Evolutionary conservation across 495 filamentous ascomycete genomes (phyloP), one percentile per base, ranked within the genome.

Genomic region (Neurospora tetrasperma): DNA sequence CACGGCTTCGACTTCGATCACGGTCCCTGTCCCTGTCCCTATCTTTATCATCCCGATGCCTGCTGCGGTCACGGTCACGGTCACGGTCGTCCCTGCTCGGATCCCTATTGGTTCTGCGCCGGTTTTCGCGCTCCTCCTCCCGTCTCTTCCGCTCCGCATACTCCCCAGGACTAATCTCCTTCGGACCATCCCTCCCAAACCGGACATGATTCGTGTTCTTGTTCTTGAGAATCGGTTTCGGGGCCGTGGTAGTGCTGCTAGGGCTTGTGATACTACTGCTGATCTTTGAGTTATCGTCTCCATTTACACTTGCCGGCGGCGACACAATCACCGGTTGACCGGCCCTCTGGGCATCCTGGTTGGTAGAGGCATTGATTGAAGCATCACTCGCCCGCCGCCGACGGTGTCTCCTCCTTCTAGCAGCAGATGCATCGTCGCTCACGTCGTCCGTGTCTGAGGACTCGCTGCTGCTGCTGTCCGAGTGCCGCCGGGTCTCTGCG

Each of bases 141-240:
- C 73, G 43, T 77, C 78, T 70, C 74, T 73, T 39, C 77, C 76
- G 43, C 70, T 75, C 48, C 44, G 54, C 62, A 27, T 75, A 71
- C 42, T 81, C 42, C 70, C 76, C 70, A 23, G 79, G 71, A 46
- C 71, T 74, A 71, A 86, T 73, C 76, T 83, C 74, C 71, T 72
- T 73, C 23, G 80, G 78, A 6, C 84, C 84, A 66, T 84, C 76
- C 9, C 78, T 76, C 27, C 83, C 82, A 68, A 86, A 86, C 2
- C 80, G 81, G 14, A 86, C 85, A 62, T 83, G 83, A 69, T 86
- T 80, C 40, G 82, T 81, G 69, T 86, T 84, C 74, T 82, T 82
- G 76, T 85, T 85, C 80, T 86, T 86, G 8, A 86, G 79, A 41
- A 86, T 86, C 20, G 85, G 80, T 74, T 86, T 86, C 3, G 85